Percentiles rank a stretch among this genome's conserved stretches.
These are phyloP conservation scores for Colletotrichum camelliae DNA, from an alignment of 2,329 filamentous ascomycete species.

Conservation along the genomic window DNA sequence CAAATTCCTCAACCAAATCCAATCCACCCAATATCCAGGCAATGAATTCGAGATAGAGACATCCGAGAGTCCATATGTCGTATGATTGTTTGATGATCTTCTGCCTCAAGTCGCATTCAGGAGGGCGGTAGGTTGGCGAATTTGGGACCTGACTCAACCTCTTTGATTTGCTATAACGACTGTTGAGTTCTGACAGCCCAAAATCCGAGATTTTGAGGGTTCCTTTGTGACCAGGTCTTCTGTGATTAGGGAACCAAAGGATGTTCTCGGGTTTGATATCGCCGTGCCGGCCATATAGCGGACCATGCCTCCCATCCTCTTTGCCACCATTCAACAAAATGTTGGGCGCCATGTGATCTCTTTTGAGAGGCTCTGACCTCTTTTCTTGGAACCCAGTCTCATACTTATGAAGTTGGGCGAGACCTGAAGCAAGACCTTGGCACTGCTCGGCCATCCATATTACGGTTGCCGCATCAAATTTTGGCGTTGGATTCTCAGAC, in stretches of 20 bases:
- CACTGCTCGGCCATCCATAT: too few species aligned
- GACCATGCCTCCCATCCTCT: neutral
- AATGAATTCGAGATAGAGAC: conserved; percentile 20
- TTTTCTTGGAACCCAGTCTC: too few species aligned
- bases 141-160: neutral
- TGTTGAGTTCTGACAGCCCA: neutral
- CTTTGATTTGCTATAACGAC: neutral
- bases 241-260: neutral
- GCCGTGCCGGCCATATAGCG: neutral
- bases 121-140: conserved; percentile 1
- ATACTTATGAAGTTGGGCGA: too few species aligned
- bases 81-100: conserved; percentile 1
- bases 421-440: too few species aligned
- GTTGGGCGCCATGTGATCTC: too few species aligned
- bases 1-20: neutral
- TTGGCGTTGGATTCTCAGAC: neutral
- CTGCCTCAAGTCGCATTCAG: conserved; percentile 12
- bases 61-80: conserved; percentile 24
- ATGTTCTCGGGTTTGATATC: neutral
- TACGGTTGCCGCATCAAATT: too few species aligned
- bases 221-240: neutral
- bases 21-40: neutral
- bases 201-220: neutral
- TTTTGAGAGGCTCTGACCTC: too few species aligned
- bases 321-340: neutral